Evolutionary conservation across 495 filamentous ascomycete genomes (phyloP).

Genomic region (Hyaloscypha hepaticicola): DNA sequence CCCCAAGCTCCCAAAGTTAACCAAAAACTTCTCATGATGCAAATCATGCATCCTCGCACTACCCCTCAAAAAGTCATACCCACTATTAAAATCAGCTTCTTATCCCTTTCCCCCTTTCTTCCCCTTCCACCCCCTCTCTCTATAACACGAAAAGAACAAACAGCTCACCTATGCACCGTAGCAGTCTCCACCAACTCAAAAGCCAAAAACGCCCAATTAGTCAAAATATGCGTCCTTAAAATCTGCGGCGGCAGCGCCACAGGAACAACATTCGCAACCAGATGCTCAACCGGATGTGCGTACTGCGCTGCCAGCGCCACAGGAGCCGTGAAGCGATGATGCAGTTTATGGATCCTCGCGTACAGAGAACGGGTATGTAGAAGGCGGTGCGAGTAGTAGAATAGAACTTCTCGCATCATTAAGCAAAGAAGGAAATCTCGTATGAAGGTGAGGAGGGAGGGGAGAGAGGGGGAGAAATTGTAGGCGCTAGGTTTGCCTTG

Average conservation of each 20-base stretch:
- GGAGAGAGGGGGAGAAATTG: background rate
- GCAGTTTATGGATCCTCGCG: slow-evolving; percentile 52
- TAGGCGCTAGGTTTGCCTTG: slow-evolving; percentile 10
- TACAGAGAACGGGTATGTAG: slow-evolving; percentile 53
- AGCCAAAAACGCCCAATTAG: slow-evolving; percentile 49
- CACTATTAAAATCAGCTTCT: too few relatives aligned
- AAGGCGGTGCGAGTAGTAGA: slow-evolving; percentile 57
- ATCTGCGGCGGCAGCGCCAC: slow-evolving; percentile 52
- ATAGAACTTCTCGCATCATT: slow-evolving; percentile 50
- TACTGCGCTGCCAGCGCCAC: slow-evolving; percentile 59
- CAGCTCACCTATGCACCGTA: slow-evolving; percentile 52
- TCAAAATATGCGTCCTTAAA: slow-evolving; percentile 47
- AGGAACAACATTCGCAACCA: slow-evolving; percentile 54
- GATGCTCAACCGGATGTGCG: slow-evolving; percentile 57
- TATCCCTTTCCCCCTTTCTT: too few relatives aligned
- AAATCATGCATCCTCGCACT: slow-evolving; percentile 53
- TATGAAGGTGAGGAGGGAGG: slow-evolving; percentile 21
- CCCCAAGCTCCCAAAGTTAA: slow-evolving; percentile 42
- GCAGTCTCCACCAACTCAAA: slow-evolving; percentile 49
- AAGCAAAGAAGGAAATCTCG: slow-evolving; percentile 47
- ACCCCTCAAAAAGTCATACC: slow-evolving; percentile 48
- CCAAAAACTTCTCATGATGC: slow-evolving; percentile 47
- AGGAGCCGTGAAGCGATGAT: slow-evolving; percentile 58
- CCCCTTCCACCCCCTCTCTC: too few relatives aligned
- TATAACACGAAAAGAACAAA: too few relatives aligned